Conservation (phyloP, 2,329 filamentous ascomycete genomes). For the Xylariomycetidae sp. region DNA sequence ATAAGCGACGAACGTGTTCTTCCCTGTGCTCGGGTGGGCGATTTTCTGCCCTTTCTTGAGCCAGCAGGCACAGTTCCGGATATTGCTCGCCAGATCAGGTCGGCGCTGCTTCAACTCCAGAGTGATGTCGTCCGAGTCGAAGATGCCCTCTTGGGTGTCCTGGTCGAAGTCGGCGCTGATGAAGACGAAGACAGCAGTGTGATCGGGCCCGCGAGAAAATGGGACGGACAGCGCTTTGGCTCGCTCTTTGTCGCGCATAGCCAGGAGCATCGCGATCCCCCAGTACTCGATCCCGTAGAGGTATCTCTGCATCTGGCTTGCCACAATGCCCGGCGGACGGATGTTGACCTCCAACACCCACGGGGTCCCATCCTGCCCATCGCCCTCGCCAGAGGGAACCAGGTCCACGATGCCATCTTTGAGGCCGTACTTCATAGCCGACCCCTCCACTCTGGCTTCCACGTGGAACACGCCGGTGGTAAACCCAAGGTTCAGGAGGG, state of each 20-base stretch:
- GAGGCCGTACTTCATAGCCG: slow-evolving; percentile 14
- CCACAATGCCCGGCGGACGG: slow-evolving; percentile 20
- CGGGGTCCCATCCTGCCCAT: slow-evolving; percentile 5
- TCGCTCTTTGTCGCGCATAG: slow-evolving; percentile 15
- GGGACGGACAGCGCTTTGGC: slow-evolving; percentile 16
- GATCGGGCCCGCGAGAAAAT: slow-evolving; percentile 17
- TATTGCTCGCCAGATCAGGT: slow-evolving; percentile 18
- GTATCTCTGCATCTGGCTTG: slow-evolving; percentile 18
- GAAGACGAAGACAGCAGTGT: slow-evolving; percentile 20
- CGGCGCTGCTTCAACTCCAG: slow-evolving; percentile 18
- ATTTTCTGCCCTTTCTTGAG: slow-evolving; percentile 21
- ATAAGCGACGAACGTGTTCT: slow-evolving; percentile 24
- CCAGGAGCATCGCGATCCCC: slow-evolving; percentile 18
- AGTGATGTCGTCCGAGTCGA: slow-evolving; percentile 26
- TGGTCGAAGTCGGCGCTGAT: slow-evolving; percentile 22
- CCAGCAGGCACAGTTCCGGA: slow-evolving; percentile 19
- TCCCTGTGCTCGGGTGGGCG: slow-evolving; percentile 20
- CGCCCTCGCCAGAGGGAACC: neutral
- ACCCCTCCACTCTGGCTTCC: slow-evolving; percentile 19
- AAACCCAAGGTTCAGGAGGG: slow-evolving; percentile 17
- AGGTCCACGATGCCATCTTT: slow-evolving; percentile 9
- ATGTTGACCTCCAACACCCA: slow-evolving; percentile 25
- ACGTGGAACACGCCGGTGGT: slow-evolving; percentile 21
- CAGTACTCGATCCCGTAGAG: slow-evolving; percentile 25
- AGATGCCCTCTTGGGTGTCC: slow-evolving; percentile 19